Base-by-base conservation (phyloP, 1,284 basidiomycete species). In the Rhodotorula glutinis region DNA sequence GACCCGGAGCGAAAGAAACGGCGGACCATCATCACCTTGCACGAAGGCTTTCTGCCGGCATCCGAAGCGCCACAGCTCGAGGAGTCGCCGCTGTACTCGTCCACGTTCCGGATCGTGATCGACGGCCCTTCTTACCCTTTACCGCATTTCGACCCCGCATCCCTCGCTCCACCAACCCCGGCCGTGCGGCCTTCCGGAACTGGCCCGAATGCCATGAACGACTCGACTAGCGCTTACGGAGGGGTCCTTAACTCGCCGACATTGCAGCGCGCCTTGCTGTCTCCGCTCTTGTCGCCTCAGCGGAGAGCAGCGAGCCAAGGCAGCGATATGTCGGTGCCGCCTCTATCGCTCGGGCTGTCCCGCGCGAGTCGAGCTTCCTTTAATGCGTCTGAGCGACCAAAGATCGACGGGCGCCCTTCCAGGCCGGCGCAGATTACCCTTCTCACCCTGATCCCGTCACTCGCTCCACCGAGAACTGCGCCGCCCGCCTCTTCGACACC, bases 21-120 rank as follows among this genome's bases (percentile, higher is more conserved):
- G n/a, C 49, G 25, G 25, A 40, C 57, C 1, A 43, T 57, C n/a
- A 46, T 72, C 27, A 70, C 65, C 3, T 54, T 73, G 8, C 71
- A 70, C 54, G 41, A 43, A 9, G 66, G 63, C 11, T 52, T 73
- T 33, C 38, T 70, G 38, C 49, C 63, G 7, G 30, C 55, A 4
- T n/a, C 49, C 21, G 47, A 60, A 10, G 33, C 44, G 5, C 4
- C 16, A 3, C 30, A 30, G 5, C 46, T 66, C 29, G 27, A 55
- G 49, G 16, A 43, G 4, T 68, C 64, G 11, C 54, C 69, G 3
- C 43, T 66, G 41, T 73, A 56, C 66, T 73, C 71, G 19, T 21
- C 47, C 13, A 60, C 69, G 21, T 71, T 70, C 62, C 16, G 25
- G 11, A 59, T 73, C 57, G 59, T 73, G 49, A 51, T 73, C 64